Evolutionary conservation across 352 stramenopile genomes (phyloP).

Genomic region (Globisporangium yorkense): DNA sequence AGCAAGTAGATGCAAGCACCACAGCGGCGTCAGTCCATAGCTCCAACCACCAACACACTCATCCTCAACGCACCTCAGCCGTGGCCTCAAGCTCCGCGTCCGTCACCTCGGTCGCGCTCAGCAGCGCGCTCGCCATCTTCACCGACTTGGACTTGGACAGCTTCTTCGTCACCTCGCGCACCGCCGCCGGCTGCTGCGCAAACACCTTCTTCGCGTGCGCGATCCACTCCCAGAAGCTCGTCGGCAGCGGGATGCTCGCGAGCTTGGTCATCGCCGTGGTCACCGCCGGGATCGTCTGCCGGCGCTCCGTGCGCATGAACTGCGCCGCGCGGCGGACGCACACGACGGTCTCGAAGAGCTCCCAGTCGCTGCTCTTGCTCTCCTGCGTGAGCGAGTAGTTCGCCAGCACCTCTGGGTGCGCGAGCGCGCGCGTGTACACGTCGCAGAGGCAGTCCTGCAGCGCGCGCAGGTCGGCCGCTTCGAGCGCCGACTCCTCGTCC

Average conservation of each 20-base stretch:
- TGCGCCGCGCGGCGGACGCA: slow-evolving; percentile 48
- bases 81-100: slow-evolving; percentile 32
- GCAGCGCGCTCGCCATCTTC: slow-evolving; percentile 39
- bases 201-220: slow-evolving; percentile 33
- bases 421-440: slow-evolving; percentile 49
- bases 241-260: slow-evolving; percentile 32
- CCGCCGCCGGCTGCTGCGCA: slow-evolving; percentile 9
- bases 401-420: slow-evolving; percentile 10
- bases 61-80: slow-evolving; percentile 27
- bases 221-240: slow-evolving; percentile 43
- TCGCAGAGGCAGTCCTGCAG: slow-evolving; percentile 41
- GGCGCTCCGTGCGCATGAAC: slow-evolving; percentile 51
- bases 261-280: slow-evolving; percentile 40
- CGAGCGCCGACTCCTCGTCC: slow-evolving; percentile 31
- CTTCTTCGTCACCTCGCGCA: slow-evolving; percentile 24
- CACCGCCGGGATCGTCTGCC: slow-evolving; percentile 30
- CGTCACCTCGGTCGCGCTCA: slow-evolving; percentile 39
- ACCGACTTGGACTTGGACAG: slow-evolving; percentile 23
- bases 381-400: slow-evolving; percentile 9
- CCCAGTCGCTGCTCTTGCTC: slow-evolving; percentile 13
- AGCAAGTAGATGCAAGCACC: slow-evolving; percentile 1
- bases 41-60: background rate
- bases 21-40: background rate
- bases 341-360: slow-evolving; percentile 22
- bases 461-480: slow-evolving; percentile 21